A percentile compares a stretch with the other conserved stretches of the same genome.
Evolutionary conservation across 2,329 filamentous ascomycete species (phyloP).

Genomic region (Alternaria alternata): DNA sequence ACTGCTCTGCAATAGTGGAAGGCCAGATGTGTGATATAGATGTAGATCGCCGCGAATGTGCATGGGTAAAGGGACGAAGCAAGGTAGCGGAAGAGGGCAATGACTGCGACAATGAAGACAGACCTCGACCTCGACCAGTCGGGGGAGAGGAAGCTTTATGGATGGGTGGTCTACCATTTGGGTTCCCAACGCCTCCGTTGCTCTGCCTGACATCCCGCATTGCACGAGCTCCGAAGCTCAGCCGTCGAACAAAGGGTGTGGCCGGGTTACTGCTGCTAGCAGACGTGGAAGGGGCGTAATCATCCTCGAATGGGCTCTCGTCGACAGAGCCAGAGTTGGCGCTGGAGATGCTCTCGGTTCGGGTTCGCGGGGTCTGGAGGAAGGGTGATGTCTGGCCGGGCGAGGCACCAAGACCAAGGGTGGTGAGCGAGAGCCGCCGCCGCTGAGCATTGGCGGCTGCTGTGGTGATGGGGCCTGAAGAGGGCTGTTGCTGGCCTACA

Average conservation of each 20-base stretch:
- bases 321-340: constrained; percentile 58
- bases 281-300: constrained; percentile 58
- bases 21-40: constrained; percentile 39
- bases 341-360: constrained; percentile 59
- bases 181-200: constrained; percentile 61
- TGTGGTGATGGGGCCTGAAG: constrained; percentile 57
- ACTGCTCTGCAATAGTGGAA: constrained; percentile 42
- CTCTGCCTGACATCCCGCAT: constrained; percentile 73
- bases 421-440: constrained; percentile 60
- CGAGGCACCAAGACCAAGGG: constrained; percentile 57
- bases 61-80: constrained; percentile 33
- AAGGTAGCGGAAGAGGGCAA: constrained; percentile 37
- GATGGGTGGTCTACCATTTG: constrained; percentile 68
- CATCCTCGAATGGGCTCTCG: constrained; percentile 65
- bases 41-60: constrained; percentile 32
- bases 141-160: constrained; percentile 60
- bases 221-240: constrained; percentile 89
- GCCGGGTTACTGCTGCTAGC: constrained; percentile 68
- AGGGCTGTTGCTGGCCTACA: constrained; percentile 43
- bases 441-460: constrained; percentile 60
- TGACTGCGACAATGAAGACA: constrained; percentile 58
- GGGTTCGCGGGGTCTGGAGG: constrained; percentile 48
- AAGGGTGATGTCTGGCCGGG: constrained; percentile 55
- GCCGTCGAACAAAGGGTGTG: constrained; percentile 80
- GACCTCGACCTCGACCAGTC: constrained; percentile 65